Base-by-base conservation (phyloP, 2,329 filamentous ascomycete genomes). In the Sclerotinia subarctica region DNA sequence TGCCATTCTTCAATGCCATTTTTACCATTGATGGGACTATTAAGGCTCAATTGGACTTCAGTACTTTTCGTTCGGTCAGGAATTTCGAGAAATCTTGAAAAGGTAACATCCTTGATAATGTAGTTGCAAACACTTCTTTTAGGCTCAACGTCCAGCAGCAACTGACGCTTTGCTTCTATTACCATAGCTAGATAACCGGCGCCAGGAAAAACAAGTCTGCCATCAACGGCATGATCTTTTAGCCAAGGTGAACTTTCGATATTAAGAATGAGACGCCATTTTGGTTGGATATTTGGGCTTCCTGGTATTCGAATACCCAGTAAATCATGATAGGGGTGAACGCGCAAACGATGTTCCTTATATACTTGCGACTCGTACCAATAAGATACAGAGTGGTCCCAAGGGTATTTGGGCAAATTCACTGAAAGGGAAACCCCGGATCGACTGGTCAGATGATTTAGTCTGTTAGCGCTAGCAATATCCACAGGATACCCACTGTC, bases 361-460 rank as follows among this genome's bases (percentile, higher is more conserved):
- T 82, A 82, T 3, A 83, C 73, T 58, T 82, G 80, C 1, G 83
- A 83, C 69, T 86, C 84, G 68, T 82, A 79, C 84, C 84, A 86
- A 73, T 84, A 84, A 0, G 73, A 76, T 44, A 79, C 82, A 24
- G 76, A 74, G 68, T 85, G 84, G 42, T 86, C 83, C 83, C 84
- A 86, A 1, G 82, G 78, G 68, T 86, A 86, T 1, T 79, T 77
- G 0, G 84, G 83, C 17, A 86, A 73, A 68, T 84, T 21, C 17
- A 7, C 15, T 6, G 46, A 26, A 24, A 64, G 32, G 0, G 26
- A 13, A 11, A 32, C 8, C 26, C 13, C 26, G 17, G 53, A 21
- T 56, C 32, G 53, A 32, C 72, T 62, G 13, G 35, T 66, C 6
- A 46, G 35, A 11, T 57, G 32, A 3, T 77, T 79, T 29, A 80